Percentiles rank a stretch among this genome's conserved stretches.
These are phyloP conservation scores for Fusarium sulawesiense DNA, from an alignment of 2,329 filamentous ascomycete genomes.

Conservation along the genomic window DNA sequence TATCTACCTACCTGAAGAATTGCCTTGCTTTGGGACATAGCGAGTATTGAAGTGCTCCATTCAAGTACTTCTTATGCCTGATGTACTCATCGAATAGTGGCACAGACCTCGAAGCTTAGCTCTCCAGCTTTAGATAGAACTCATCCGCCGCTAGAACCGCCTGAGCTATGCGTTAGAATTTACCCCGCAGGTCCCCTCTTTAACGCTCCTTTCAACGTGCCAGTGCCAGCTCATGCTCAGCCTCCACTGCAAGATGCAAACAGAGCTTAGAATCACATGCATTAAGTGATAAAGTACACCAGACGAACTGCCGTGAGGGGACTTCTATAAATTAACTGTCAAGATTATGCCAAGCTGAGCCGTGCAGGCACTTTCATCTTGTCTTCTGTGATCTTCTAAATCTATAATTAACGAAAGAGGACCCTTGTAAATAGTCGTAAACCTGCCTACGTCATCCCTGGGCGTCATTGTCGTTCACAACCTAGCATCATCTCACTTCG, in stretches of 20 bases:
- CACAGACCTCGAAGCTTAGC: neutral
- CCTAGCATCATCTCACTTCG: constrained; percentile 34
- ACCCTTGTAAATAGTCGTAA: constrained; percentile 21
- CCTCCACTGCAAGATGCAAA: constrained; percentile 1
- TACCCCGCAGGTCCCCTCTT: constrained; percentile 35
- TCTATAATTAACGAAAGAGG: constrained; percentile 13
- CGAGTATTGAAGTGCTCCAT: neutral
- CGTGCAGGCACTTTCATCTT: neutral
- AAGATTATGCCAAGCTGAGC: neutral
- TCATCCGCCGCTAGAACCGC: constrained; percentile 1
- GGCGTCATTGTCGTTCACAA: constrained; percentile 12
- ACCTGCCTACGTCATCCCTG: constrained; percentile 37
- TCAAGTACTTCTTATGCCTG: neutral
- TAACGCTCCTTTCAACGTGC: constrained; percentile 10
- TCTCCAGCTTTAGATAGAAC: neutral
- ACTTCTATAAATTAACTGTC: neutral
- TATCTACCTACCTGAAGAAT: neutral
- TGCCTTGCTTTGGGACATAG: neutral
- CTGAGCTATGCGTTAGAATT: neutral
- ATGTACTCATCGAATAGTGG: neutral
- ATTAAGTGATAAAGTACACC: constrained; percentile 9
- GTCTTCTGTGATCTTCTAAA: neutral
- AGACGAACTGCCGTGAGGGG: neutral
- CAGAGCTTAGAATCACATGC: constrained; percentile 16
- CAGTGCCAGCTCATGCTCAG: constrained; percentile 4